Evolutionary conservation across 441 rosid genomes (phyloP).

Genomic region (Theobroma grandiflorum): DNA sequence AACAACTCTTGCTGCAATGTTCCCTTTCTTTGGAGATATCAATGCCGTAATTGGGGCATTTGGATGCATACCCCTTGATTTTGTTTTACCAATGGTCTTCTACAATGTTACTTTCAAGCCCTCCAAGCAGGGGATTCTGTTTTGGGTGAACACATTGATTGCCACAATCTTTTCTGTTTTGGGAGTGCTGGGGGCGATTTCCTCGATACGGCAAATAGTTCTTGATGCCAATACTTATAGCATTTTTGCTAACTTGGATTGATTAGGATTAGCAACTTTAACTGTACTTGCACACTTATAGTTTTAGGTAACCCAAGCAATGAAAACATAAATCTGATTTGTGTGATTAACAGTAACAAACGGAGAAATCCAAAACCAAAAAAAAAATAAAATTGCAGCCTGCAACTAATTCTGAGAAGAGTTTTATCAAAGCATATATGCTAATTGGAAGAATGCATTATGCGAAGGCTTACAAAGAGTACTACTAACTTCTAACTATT

Average conservation of each 20-base stretch:
- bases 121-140: slow-evolving; percentile 37
- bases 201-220: slow-evolving; percentile 50
- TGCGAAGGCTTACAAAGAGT: no score
- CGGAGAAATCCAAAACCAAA: no score
- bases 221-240: slow-evolving; percentile 52
- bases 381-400: no score
- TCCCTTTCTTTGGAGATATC: slow-evolving; percentile 20
- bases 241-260: slow-evolving; percentile 37
- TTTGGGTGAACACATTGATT: slow-evolving; percentile 45
- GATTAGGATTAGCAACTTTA: no score
- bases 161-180: slow-evolving; percentile 35
- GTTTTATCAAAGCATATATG: no score
- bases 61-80: slow-evolving; percentile 60
- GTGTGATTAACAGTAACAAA: no score
- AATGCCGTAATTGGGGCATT: slow-evolving; percentile 57
- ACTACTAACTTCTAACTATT: no score
- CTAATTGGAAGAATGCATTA: no score
- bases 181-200: slow-evolving; percentile 45
- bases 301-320: no score
- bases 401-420: no score
- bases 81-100: slow-evolving; percentile 51
- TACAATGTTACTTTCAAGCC: slow-evolving; percentile 57
- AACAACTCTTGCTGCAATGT: not conserved
- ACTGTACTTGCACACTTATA: no score
- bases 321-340: no score